Percentiles rank a stretch among this genome's conserved stretches.
These are phyloP conservation scores for Celoporthe dispersa DNA, from an alignment of 2,329 filamentous ascomycete genomes.

Conservation along the genomic window DNA sequence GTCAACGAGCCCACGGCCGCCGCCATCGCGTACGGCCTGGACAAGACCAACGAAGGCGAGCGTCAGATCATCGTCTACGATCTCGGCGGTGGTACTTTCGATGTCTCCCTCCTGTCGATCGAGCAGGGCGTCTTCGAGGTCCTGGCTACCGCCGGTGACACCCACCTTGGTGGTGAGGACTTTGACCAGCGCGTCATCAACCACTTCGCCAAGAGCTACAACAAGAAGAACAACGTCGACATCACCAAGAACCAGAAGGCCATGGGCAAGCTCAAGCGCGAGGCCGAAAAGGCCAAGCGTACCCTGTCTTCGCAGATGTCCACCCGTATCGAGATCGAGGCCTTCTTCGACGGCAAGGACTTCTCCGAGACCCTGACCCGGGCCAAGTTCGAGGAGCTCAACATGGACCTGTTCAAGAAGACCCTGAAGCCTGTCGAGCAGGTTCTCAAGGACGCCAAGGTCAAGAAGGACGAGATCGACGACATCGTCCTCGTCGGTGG, in stretches of 20 bases:
- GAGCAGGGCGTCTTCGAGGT: conserved; percentile 95
- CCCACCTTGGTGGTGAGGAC: conserved; percentile 97
- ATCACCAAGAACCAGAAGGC: conserved; percentile 94
- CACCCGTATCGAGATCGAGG: conserved; percentile 93
- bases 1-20: conserved; percentile 97
- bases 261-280: conserved; percentile 99
- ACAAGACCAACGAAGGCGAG: conserved; percentile 80
- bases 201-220: conserved; percentile 95
- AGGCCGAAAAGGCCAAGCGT: conserved; percentile 99
- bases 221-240: conserved; percentile 96
- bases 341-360: conserved; percentile 94
- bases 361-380: conserved; percentile 98
- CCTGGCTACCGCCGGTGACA: conserved; percentile 92
- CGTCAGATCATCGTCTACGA: conserved; percentile 92
- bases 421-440: conserved; percentile 98
- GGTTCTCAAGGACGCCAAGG: conserved; percentile 96
- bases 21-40: conserved; percentile 91
- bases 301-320: conserved; percentile 94
- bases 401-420: conserved; percentile 99
- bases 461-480: conserved; percentile 92
- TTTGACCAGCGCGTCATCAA: conserved; percentile 98
- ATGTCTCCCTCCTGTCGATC: conserved; percentile 91
- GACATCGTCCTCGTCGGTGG: conserved; percentile 98
- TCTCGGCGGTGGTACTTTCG: conserved; percentile 92
- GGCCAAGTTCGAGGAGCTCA: conserved; percentile 99